Evolutionary conservation across 306 rosid genomes (phyloP).

Genomic region (Potentilla sterilis): DNA sequence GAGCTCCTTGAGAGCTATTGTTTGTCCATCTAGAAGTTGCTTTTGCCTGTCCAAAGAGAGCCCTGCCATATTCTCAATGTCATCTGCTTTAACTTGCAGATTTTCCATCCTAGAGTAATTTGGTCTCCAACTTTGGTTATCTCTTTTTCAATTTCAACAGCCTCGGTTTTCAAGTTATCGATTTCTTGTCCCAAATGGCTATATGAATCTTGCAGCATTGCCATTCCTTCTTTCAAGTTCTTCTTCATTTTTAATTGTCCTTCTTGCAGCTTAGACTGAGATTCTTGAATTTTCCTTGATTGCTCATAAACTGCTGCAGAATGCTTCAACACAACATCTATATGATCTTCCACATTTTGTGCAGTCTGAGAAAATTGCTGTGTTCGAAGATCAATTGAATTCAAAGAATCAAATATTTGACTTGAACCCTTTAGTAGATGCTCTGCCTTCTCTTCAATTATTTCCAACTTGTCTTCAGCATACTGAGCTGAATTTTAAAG

Average conservation of each 20-base stretch:
- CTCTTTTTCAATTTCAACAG: conserved; percentile 54
- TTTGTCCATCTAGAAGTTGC: conserved; percentile 66
- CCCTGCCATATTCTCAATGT: conserved; percentile 63
- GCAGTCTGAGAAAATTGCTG: conserved; percentile 48
- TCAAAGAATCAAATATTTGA: conserved; percentile 47
- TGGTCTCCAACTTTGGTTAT: conserved; percentile 58
- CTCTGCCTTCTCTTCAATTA: conserved; percentile 53
- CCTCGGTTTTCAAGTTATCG: conserved; percentile 49
- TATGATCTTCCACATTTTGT: conserved; percentile 47
- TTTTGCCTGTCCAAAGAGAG: conserved; percentile 71
- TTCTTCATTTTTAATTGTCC: too few relatives aligned
- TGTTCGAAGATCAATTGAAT: conserved; percentile 38
- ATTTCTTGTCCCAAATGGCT: too few relatives aligned
- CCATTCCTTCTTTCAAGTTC: too few relatives aligned
- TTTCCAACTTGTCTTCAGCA: conserved; percentile 65
- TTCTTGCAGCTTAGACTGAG: conserved; percentile 56
- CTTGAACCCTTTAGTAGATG: conserved; percentile 47
- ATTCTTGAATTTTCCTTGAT: conserved; percentile 47
- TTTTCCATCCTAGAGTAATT: conserved; percentile 49
- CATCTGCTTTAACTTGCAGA: conserved; percentile 51
- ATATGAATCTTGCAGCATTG: too few relatives aligned
- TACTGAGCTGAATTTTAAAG: conserved; percentile 58
- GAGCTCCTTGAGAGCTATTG: conserved; percentile 56
- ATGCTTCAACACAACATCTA: conserved; percentile 45
- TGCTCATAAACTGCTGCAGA: conserved; percentile 60